A percentile compares a stretch with the other conserved stretches of the same genome.
Conservation (phyloP, 2,329 filamentous ascomycete species). For the Microdochium trichocladiopsis region DNA sequence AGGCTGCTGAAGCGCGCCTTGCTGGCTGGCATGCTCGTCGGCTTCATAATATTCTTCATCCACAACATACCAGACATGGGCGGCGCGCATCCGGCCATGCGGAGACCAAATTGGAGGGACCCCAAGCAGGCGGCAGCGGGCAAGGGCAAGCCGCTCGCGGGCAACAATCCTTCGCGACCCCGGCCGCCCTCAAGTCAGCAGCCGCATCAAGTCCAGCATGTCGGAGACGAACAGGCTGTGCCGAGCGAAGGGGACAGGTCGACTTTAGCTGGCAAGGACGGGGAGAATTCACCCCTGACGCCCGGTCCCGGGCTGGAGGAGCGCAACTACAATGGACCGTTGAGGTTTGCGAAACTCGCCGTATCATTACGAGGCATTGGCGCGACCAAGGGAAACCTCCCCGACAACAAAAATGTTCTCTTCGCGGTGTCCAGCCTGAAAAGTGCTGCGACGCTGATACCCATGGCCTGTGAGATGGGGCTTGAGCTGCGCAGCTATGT, state of each 20-base stretch:
- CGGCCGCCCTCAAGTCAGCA: background rate
- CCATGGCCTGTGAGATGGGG: constrained; percentile 84
- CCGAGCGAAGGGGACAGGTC: background rate
- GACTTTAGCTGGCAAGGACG: background rate
- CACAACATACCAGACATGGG: constrained; percentile 50
- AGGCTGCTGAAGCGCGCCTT: constrained; percentile 47
- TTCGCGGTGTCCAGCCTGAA: constrained; percentile 71
- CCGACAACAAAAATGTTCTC: constrained; percentile 62
- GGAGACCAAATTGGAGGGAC: constrained; percentile 27
- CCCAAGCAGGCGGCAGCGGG: background rate
- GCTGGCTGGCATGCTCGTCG: constrained; percentile 35
- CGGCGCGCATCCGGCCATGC: constrained; percentile 26
- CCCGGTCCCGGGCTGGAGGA: constrained; percentile 9
- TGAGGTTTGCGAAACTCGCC: constrained; percentile 62
- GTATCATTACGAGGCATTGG: constrained; percentile 53
- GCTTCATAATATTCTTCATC: constrained; percentile 56
- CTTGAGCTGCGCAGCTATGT: constrained; percentile 61
- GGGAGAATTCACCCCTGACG: background rate
- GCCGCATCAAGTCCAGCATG: background rate
- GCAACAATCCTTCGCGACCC: background rate
- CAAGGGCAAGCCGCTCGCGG: background rate
- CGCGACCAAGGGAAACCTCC: constrained; percentile 41
- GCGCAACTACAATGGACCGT: constrained; percentile 58
- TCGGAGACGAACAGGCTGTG: background rate
- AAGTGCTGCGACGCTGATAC: constrained; percentile 66